A percentile compares a stretch with the other conserved stretches of the same genome.
Conservation (phyloP, 225 moss, liverwort and hornwort species). For the Physcomitrium patens region DNA sequence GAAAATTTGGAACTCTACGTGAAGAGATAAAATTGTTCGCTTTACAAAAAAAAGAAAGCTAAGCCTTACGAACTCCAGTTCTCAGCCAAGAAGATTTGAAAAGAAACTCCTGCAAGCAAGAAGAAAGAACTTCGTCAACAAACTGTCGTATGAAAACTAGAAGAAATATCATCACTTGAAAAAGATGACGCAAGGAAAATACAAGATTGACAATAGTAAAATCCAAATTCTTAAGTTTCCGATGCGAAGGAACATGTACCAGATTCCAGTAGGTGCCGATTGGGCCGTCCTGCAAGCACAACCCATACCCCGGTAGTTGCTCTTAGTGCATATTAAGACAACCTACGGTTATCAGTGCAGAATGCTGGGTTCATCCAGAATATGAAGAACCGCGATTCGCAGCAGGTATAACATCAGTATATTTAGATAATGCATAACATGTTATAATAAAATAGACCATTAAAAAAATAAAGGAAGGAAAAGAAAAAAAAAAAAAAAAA, state of each 20-base stretch:
- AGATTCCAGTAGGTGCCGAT: conserved; percentile 44
- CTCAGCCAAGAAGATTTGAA: conserved; percentile 47
- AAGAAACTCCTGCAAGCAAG: conserved; percentile 61
- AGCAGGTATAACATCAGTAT: neutral
- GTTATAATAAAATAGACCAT: too few relatives aligned
- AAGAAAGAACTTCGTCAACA: conserved; percentile 6
- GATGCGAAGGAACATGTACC: conserved; percentile 26
- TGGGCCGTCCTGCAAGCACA: conserved; percentile 36
- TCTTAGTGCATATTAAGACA: conserved; percentile 6
- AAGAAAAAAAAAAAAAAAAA: neutral
- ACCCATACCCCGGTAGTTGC: neutral
- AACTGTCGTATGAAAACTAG: neutral
- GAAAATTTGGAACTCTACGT: neutral
- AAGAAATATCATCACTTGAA: conserved; percentile 1
- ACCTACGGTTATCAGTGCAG: neutral
- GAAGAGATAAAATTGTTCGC: conserved; percentile 29
- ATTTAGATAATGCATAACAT: too few relatives aligned
- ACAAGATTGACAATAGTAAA: neutral
- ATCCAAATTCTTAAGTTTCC: neutral
- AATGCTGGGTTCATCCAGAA: neutral
- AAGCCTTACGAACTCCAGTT: conserved; percentile 10
- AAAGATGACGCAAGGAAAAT: neutral
- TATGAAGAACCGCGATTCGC: neutral
- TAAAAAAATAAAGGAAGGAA: too few relatives aligned
- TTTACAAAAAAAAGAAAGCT: conserved; percentile 24